A percentile compares a stretch with the other conserved stretches of the same genome.
Evolutionary conservation across 2,329 filamentous ascomycete genomes (phyloP).

Genomic region (Paracoccidioides lutzii): DNA sequence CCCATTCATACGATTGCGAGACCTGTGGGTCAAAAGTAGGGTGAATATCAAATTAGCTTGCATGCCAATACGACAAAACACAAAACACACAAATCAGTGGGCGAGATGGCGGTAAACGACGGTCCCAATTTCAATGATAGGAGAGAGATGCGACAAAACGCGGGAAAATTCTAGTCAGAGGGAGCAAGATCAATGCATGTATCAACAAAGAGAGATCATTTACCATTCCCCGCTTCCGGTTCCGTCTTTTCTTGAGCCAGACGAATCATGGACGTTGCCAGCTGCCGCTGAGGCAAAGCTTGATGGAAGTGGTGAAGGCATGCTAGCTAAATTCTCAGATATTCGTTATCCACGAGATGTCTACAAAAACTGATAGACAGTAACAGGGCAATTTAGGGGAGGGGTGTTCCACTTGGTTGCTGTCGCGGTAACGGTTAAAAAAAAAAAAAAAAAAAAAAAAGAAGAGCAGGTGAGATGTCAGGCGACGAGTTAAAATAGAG

Average conservation of each 20-base stretch:
- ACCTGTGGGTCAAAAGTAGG: slow-evolving; percentile 29
- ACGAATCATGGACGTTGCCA: slow-evolving; percentile 53
- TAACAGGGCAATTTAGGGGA: not conserved
- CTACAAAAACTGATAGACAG: not conserved
- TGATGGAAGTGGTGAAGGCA: slow-evolving; percentile 66
- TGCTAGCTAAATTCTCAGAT: slow-evolving; percentile 15
- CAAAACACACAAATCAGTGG: not conserved
- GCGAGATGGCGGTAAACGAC: not conserved
- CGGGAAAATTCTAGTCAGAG: not conserved
- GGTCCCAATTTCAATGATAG: not conserved
- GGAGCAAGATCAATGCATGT: not conserved
- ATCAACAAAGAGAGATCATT: slow-evolving; percentile 24
- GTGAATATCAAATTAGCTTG: not conserved
- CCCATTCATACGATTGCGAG: slow-evolving; percentile 50
- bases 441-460: not conserved
- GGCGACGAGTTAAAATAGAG: not conserved
- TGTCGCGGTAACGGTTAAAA: not conserved
- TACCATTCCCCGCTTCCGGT: slow-evolving; percentile 60
- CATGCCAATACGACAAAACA: not conserved
- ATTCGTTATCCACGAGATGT: not conserved
- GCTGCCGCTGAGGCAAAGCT: slow-evolving; percentile 76
- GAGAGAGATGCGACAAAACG: not conserved
- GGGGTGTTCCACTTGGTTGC: not conserved
- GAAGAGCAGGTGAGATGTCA: not conserved
- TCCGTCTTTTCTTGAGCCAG: slow-evolving; percentile 46